phyloP scores from a whole-genome alignment of 306 rosid species.

The Sechiopsis laciniata region DNA sequence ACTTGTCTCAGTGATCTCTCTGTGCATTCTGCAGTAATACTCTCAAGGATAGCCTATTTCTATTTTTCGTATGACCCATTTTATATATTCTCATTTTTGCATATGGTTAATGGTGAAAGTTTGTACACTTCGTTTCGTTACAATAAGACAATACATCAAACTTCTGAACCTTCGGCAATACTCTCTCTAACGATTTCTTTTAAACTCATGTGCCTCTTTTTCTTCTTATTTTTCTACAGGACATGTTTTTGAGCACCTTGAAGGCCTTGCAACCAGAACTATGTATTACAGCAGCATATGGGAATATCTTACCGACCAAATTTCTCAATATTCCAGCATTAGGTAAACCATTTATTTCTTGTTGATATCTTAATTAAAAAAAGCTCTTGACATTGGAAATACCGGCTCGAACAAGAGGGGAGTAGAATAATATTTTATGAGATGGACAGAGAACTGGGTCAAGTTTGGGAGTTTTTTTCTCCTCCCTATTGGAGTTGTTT shows the following conservation, averaged over 20 bases:
- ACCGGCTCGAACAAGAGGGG: background rate
- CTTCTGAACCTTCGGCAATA: background rate
- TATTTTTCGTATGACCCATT: background rate
- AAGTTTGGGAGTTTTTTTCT: background rate
- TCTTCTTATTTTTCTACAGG: conserved; percentile 37
- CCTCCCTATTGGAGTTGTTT: background rate
- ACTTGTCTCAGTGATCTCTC: background rate
- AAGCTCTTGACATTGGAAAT: background rate
- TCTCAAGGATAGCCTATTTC: background rate
- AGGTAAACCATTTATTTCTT: conserved; percentile 40
- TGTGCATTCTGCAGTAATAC: background rate
- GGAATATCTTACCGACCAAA: conserved; percentile 50
- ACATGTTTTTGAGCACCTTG: conserved; percentile 56
- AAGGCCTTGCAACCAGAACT: conserved; percentile 70
- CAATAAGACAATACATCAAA: background rate
- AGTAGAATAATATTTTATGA: background rate
- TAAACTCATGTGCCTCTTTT: background rate
- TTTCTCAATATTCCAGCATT: conserved; percentile 44
- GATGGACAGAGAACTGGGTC: conserved; percentile 7
- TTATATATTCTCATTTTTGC: background rate
- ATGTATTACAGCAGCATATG: conserved; percentile 60
- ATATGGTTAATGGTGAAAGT: background rate
- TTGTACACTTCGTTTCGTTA: background rate
- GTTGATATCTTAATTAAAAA: background rate
- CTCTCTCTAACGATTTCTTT: background rate